Percentiles rank a stretch among this genome's conserved stretches.
These are phyloP conservation scores for Spinacia oleracea DNA, from an alignment of 179 eudicot genomes.

Conservation along the genomic window DNA sequence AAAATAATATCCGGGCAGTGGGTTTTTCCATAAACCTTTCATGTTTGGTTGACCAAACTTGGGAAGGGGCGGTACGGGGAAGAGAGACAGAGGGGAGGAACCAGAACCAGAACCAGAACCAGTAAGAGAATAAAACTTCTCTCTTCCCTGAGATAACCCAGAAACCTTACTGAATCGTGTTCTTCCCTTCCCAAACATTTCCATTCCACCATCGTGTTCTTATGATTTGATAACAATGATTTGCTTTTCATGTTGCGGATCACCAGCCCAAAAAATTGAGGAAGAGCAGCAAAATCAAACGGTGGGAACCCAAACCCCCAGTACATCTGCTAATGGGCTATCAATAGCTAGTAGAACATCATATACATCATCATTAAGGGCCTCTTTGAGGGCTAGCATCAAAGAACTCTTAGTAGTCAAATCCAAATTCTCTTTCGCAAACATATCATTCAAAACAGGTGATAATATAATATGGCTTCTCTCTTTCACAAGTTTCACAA, in stretches of 20 bases:
- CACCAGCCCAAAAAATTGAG: slow-evolving; percentile 9
- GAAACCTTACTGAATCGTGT: not conserved
- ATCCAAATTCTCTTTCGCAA: slow-evolving; percentile 41
- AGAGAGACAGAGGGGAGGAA: slow-evolving; percentile 16
- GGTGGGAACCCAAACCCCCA: not conserved
- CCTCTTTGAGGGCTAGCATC: slow-evolving; percentile 40
- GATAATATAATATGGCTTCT: not conserved
- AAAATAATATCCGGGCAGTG: not conserved
- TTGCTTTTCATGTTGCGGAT: slow-evolving; percentile 56
- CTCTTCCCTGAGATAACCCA: slow-evolving; percentile 16
- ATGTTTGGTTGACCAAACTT: slow-evolving; percentile 17
- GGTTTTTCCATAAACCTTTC: slow-evolving; percentile 15
- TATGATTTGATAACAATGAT: slow-evolving; percentile 27
- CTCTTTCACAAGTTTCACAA: not conserved
- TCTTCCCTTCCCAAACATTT: slow-evolving; percentile 9
- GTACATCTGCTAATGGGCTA: not conserved
- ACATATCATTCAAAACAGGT: slow-evolving; percentile 57
- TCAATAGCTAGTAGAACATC: slow-evolving; percentile 7
- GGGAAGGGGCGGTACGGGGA: slow-evolving; percentile 20
- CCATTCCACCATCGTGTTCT: not conserved
- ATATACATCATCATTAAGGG: not conserved
- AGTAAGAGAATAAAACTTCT: slow-evolving; percentile 10
- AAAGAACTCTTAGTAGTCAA: slow-evolving; percentile 32
- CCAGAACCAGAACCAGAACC: no score
- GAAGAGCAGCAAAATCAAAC: slow-evolving; percentile 8